Percentiles rank a stretch among this genome's conserved stretches.
phyloP scores from a whole-genome alignment of 2,329 filamentous ascomycete species.

The Rhynchosporium agropyri region DNA sequence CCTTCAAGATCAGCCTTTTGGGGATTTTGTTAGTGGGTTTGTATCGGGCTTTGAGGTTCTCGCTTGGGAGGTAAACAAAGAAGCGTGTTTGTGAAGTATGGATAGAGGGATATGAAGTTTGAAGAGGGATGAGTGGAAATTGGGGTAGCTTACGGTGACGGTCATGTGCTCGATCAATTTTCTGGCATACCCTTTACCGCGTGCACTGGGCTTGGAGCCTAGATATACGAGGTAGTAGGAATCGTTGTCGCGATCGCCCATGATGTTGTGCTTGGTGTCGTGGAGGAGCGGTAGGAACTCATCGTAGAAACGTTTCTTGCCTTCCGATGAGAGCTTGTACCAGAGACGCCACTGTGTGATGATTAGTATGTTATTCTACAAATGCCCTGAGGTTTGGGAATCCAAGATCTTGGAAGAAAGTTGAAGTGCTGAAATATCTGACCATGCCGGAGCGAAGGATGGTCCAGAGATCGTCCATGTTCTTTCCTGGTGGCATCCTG shows the following conservation, averaged over 20 bases:
- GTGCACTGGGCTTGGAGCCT: conserved; percentile 70
- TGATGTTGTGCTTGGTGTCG: conserved; percentile 68
- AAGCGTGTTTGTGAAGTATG: neutral
- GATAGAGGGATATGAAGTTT: neutral
- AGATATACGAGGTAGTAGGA: conserved; percentile 85
- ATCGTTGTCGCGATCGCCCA: conserved; percentile 67
- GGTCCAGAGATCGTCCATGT: conserved; percentile 74
- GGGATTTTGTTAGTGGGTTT: conserved; percentile 1
- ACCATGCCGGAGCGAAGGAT: conserved; percentile 70
- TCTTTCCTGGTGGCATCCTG: conserved; percentile 75
- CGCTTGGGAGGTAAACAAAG: no score
- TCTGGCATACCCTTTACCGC: conserved; percentile 72
- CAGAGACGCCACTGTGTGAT: conserved; percentile 63
- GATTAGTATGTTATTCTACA: no score
- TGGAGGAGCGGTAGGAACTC: conserved; percentile 78
- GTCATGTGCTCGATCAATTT: conserved; percentile 73
- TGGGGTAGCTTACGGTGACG: conserved; percentile 24
- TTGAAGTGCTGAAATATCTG: no score
- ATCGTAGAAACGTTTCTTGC: conserved; percentile 71
- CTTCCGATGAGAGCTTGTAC: conserved; percentile 73
- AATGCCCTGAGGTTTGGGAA: no score
- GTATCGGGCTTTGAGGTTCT: conserved; percentile 1
- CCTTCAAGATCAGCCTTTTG: conserved; percentile 65
- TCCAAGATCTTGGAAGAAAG: no score
- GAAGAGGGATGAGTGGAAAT: neutral